Evolutionary conservation across 345 rosid species (phyloP).

Genomic region (Eucalyptus virginea): DNA sequence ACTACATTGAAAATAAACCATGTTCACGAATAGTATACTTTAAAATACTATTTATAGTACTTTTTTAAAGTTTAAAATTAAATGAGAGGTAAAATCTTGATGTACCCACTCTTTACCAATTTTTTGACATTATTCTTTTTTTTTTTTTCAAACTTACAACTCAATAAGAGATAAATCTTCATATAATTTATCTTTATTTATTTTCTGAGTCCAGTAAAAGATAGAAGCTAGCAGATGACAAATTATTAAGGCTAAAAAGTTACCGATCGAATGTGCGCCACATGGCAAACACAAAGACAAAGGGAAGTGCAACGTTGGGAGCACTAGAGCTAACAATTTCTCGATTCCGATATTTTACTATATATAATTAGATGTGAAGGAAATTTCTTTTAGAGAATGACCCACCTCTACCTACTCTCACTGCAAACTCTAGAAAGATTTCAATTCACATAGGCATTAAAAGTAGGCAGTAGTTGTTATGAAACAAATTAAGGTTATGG

Average conservation of each 20-base stretch:
- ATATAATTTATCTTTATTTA: not conserved
- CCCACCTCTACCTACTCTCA: not conserved
- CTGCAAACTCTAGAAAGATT: not conserved
- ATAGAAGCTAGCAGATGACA: not conserved
- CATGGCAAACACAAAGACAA: not conserved
- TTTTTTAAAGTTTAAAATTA: not conserved
- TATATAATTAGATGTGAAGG: not conserved
- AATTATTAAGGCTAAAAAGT: not conserved
- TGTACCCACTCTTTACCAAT: not conserved
- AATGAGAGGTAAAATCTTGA: not conserved
- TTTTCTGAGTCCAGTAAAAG: not conserved
- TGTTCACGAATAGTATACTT: not conserved
- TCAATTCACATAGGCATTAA: not conserved
- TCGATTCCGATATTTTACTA: not conserved
- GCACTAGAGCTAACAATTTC: not conserved
- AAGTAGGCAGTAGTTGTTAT: not conserved
- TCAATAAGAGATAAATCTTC: not conserved
- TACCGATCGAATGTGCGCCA: not conserved
- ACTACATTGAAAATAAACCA: not conserved
- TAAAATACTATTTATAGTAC: not conserved
- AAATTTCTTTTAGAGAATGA: not conserved
- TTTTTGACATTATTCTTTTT: not conserved
- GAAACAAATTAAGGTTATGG: not conserved
- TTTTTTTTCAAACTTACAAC: not conserved
- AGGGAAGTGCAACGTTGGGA: not conserved